These are phyloP conservation scores for Aurinia saxatilis DNA, from an alignment of 345 rosid species.

Conservation along the genomic window DNA sequence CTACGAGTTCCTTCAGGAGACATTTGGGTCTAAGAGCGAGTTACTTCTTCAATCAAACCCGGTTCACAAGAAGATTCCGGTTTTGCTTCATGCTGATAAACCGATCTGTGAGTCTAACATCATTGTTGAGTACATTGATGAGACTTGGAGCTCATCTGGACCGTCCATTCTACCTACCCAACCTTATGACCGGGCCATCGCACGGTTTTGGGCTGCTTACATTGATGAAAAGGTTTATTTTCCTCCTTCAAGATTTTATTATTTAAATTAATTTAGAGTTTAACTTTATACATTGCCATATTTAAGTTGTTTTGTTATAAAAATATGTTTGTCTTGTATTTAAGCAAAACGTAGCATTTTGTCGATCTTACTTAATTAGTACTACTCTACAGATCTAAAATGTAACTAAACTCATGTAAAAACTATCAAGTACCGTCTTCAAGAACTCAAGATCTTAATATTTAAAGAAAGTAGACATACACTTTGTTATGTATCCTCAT, in stretches of 20 bases:
- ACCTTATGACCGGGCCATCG: slow-evolving; percentile 57
- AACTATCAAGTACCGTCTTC: neutral
- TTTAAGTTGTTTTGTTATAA: no score
- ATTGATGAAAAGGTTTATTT: slow-evolving; percentile 54
- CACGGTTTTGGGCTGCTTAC: slow-evolving; percentile 73
- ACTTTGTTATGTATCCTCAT: neutral
- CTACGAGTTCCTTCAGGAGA: slow-evolving; percentile 56
- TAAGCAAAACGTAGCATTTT: neutral
- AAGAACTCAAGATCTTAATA: neutral
- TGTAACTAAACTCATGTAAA: neutral
- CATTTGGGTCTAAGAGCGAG: slow-evolving; percentile 46
- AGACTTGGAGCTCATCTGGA: slow-evolving; percentile 45
- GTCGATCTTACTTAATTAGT: no score
- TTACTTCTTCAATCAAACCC: slow-evolving; percentile 70
- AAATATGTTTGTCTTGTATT: no score
- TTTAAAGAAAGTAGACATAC: neutral
- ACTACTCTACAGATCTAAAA: no score
- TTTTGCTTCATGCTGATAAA: slow-evolving; percentile 51
- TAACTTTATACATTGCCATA: neutral
- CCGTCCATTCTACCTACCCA: slow-evolving; percentile 61
- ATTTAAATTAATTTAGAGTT: neutral
- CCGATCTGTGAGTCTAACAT: slow-evolving; percentile 62
- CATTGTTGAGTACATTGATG: slow-evolving; percentile 68
- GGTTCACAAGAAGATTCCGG: slow-evolving; percentile 74
- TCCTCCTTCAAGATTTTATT: neutral